Conservation (phyloP, 139 green algal genomes). For the Astrephomene gubernaculifera region DNA sequence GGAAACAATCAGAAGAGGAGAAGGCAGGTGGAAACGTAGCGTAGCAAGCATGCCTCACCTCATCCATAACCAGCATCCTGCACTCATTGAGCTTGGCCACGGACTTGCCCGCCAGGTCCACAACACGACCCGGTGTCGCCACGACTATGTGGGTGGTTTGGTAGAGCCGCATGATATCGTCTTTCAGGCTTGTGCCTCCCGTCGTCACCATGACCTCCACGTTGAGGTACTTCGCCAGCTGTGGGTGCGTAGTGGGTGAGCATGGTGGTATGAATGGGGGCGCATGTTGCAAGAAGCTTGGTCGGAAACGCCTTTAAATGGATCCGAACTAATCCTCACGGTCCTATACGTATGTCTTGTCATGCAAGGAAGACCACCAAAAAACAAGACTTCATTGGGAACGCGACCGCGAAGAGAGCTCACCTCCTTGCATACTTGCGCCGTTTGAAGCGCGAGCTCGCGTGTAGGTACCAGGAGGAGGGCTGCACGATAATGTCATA, state of each 20-base stretch:
- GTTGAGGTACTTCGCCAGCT: constrained; percentile 94
- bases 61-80: constrained; percentile 96
- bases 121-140: constrained; percentile 96
- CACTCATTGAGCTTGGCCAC: constrained; percentile 93
- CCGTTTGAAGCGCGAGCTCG: constrained; percentile 98
- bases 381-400: too few relatives aligned
- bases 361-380: too few relatives aligned
- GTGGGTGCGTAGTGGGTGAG: background rate
- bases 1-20: too few relatives aligned
- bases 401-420: background rate
- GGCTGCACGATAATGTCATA: constrained; percentile 70
- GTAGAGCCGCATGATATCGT: constrained; percentile 99
- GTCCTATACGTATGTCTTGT: too few relatives aligned
- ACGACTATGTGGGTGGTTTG: constrained; percentile 85
- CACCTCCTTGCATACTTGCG: constrained; percentile 91
- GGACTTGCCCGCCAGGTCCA: constrained; percentile 96
- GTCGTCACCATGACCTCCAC: constrained; percentile 97
- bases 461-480: constrained; percentile 97
- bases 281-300: too few relatives aligned
- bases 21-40: too few relatives aligned
- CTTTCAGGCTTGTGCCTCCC: constrained; percentile 94
- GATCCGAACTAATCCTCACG: too few relatives aligned
- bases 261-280: background rate
- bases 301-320: too few relatives aligned
- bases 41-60: too few relatives aligned